Percentiles rank a stretch among this genome's conserved stretches.
These are phyloP conservation scores for Epichloe sylvatica DNA, from an alignment of 2,329 filamentous ascomycete genomes.

Conservation along the genomic window DNA sequence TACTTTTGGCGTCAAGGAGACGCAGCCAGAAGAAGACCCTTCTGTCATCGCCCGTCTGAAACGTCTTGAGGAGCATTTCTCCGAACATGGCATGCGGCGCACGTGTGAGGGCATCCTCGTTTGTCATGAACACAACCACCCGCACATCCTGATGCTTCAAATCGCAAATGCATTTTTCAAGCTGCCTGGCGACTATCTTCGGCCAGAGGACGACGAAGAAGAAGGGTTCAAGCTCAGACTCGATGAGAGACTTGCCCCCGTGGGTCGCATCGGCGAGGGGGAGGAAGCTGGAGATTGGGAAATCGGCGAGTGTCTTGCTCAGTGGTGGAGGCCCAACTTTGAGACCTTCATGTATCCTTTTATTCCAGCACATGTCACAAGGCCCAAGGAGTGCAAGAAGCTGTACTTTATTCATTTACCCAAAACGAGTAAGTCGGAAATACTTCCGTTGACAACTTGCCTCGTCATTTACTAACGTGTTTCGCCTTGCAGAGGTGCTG, in stretches of 20 bases:
- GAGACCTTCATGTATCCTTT: conserved; percentile 99
- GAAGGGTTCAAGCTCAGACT: conserved; percentile 87
- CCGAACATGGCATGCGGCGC: conserved; percentile 83
- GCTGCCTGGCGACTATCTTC: conserved; percentile 88
- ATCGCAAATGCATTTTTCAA: conserved; percentile 99
- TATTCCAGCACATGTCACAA: conserved; percentile 85
- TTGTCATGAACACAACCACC: conserved; percentile 98
- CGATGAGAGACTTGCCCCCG: conserved; percentile 85
- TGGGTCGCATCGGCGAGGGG: conserved; percentile 68
- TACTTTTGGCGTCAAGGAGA: conserved; percentile 97
- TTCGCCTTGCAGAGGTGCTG: conserved; percentile 55
- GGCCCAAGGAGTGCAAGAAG: conserved; percentile 99
- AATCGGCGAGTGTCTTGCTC: conserved; percentile 83
- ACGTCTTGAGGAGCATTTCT: conserved; percentile 91
- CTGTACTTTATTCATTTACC: conserved; percentile 93
- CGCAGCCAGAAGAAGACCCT: conserved; percentile 92
- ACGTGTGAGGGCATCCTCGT: conserved; percentile 95
- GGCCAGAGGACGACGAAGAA: conserved; percentile 78
- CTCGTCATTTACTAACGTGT: neutral
- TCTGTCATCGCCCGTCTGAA: conserved; percentile 86
- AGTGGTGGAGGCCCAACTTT: conserved; percentile 98
- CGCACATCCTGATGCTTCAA: conserved; percentile 96
- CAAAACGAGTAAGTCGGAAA: conserved; percentile 55
- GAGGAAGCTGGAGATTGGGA: conserved; percentile 82
- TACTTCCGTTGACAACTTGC: neutral